Evolutionary conservation across 1,284 basidiomycete genomes (phyloP).

Genomic region (Moesziomyces parantarcticus): DNA sequence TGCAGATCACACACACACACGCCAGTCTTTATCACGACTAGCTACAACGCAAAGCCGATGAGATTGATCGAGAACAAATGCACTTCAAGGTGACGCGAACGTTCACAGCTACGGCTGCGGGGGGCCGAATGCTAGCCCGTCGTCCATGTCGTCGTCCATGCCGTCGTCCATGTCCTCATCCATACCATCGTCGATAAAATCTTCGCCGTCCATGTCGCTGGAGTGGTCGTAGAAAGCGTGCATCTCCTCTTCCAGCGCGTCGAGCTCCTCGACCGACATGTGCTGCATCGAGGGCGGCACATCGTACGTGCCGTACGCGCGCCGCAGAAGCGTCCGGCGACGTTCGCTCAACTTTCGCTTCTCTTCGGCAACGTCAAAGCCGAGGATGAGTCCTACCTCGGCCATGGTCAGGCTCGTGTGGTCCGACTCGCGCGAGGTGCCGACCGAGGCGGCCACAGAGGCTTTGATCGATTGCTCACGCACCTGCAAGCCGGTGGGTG

Average conservation of each 20-base stretch:
- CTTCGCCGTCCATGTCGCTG: background rate
- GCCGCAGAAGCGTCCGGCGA: constrained; percentile 12
- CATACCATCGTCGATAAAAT: too few relatives aligned
- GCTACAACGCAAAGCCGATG: too few relatives aligned
- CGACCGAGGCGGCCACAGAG: constrained; percentile 38
- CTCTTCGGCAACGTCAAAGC: constrained; percentile 42
- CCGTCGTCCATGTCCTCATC: background rate
- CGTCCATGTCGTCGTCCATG: background rate
- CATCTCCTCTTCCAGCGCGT: constrained; percentile 15
- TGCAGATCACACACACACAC: too few relatives aligned
- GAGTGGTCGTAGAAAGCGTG: background rate
- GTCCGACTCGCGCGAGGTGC: constrained; percentile 28
- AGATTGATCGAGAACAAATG: too few relatives aligned
- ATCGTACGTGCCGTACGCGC: constrained; percentile 6
- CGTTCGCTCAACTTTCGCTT: constrained; percentile 23
- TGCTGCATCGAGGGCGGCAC: background rate
- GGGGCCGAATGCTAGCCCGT: background rate
- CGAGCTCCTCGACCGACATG: constrained; percentile 11
- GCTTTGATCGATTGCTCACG: constrained; percentile 44
- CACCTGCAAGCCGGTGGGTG: constrained; percentile 1
- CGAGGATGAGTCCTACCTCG: constrained; percentile 42
- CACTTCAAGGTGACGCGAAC: too few relatives aligned
- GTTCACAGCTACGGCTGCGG: too few relatives aligned
- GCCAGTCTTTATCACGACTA: too few relatives aligned
- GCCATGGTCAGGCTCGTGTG: constrained; percentile 36